Base-by-base conservation (phyloP, 257 asterid genomes). In the Solanum appendiculatum region DNA sequence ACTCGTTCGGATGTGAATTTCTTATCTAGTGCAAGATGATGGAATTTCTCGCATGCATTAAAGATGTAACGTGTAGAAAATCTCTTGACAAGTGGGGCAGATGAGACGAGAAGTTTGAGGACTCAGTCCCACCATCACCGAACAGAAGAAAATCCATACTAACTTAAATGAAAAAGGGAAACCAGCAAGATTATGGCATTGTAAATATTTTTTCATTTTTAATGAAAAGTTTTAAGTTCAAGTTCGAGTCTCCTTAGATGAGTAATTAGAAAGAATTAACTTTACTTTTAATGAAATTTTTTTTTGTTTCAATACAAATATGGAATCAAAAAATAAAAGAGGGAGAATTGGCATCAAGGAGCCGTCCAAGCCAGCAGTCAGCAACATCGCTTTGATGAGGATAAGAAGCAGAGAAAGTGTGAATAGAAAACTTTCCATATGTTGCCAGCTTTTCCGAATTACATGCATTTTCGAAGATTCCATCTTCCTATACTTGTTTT, bases 141-240 rank as follows among this genome's bases (percentile, higher is more conserved):
- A 54, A 54, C 64, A 54, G 0, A 54, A 54, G 11, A 48, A 48
- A 48, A 0, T 0, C 56, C 3, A 14, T 15, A 8, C 21, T 46
- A 46, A 46, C 54, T 46, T 18, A 46, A 46, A 13, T 46, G 54
- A 46, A 46, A 46, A 20, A 46, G 56, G 56, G 5, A 48, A 21
- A 48, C 14, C 56, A 48, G 5, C 3, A 48, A 48, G 8, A 48
- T 48, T 54, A 51, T 0, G 60, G 0, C 0, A 4, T 54, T 54
- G 0, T 18, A 54, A 54, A 18, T 18, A 18, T 0, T 54, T 16
- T 51, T n/a, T n/a, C n/a, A n/a, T n/a, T n/a, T n/a, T n/a, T n/a
- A n/a, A n/a, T n/a, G n/a, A n/a, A n/a, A n/a, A n/a, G n/a, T n/a
- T n/a, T n/a, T n/a, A n/a, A n/a, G n/a, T n/a, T n/a, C n/a, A n/a